Base-by-base conservation (phyloP, 305 asterid genomes). In the Coffea humblotiana region DNA sequence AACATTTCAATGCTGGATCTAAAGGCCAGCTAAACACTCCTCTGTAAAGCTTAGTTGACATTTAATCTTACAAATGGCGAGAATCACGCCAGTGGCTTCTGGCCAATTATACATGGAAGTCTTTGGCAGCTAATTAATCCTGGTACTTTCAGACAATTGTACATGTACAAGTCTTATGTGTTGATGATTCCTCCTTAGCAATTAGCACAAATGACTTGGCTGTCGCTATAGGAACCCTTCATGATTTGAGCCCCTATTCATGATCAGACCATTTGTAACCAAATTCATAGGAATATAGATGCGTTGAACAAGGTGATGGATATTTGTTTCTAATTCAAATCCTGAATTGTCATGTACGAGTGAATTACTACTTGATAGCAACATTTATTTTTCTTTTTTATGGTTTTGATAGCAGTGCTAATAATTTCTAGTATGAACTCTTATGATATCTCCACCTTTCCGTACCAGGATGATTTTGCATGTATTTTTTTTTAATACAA, bases 181-280 rank as follows among this genome's bases (percentile, higher is more conserved):
- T 29, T 35, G 48, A 35, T 37, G 51, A 21, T 23, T 4, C 52
- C 27, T 10, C 19, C 13, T 71, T 48, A 71, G 29, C 23, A n/a
- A 72, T 25, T 51, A 49, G 77, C 48, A 73, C 48, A 73, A 52
- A 16, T 29, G 66, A 52, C 2, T 19, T 52, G 52, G 77, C 66
- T 52, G 32, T 73, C 77, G 40, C 14, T 52, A 32, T 16, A 27
- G 45, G 16, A 48, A 19, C 35, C 54, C 16, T 25, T 43, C 32
- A 45, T 70, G 5, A 73, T 23, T 11, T 73, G 14, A 29, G 27
- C 43, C 54, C 47, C 11, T 73, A 19, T 29, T 27, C 77, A 29
- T 51, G 48, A 29, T 49, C 66, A 73, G 65, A 73, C 66, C 47
- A 73, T 27, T 73, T 73, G 49, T 19, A 29, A 18, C 66, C 77